These are phyloP conservation scores for Zygotorulaspora danielsina DNA, from an alignment of 805 yeast species.

Conservation along the genomic window DNA sequence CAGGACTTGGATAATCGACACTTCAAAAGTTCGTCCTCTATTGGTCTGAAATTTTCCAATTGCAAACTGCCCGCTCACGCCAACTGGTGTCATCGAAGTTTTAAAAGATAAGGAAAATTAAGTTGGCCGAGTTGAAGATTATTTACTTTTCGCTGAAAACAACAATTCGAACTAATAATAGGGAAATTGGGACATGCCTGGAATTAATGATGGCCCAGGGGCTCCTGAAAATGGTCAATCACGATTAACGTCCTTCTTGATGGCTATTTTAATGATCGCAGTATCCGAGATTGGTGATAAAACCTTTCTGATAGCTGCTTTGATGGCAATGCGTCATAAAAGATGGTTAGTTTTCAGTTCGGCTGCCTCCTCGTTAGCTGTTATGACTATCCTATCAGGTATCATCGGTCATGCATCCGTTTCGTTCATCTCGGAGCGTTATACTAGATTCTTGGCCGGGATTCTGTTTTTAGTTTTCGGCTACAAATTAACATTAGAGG, in stretches of 20 bases:
- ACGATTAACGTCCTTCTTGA: conserved; percentile 50
- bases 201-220: conserved; percentile 1
- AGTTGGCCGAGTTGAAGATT: too few relatives aligned
- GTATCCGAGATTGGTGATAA: conserved; percentile 98
- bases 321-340: conserved; percentile 95
- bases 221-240: conserved; percentile 11
- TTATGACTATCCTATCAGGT: conserved; percentile 92
- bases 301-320: conserved; percentile 92
- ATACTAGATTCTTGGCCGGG: conserved; percentile 81
- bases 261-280: conserved; percentile 86
- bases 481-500: conserved; percentile 69
- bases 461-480: conserved; percentile 80
- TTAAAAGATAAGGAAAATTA: too few relatives aligned
- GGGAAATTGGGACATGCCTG: too few relatives aligned
- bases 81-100: too few relatives aligned
- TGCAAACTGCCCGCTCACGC: too few relatives aligned
- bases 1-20: too few relatives aligned
- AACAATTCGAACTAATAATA: too few relatives aligned
- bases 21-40: too few relatives aligned
- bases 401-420: conserved; percentile 90
- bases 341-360: conserved; percentile 81
- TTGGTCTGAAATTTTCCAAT: too few relatives aligned
- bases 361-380: conserved; percentile 74
- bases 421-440: conserved; percentile 67
- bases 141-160: too few relatives aligned